These are phyloP conservation scores for Lactifluus volemus DNA, from an alignment of 768 basidiomycete genomes.

Conservation along the genomic window DNA sequence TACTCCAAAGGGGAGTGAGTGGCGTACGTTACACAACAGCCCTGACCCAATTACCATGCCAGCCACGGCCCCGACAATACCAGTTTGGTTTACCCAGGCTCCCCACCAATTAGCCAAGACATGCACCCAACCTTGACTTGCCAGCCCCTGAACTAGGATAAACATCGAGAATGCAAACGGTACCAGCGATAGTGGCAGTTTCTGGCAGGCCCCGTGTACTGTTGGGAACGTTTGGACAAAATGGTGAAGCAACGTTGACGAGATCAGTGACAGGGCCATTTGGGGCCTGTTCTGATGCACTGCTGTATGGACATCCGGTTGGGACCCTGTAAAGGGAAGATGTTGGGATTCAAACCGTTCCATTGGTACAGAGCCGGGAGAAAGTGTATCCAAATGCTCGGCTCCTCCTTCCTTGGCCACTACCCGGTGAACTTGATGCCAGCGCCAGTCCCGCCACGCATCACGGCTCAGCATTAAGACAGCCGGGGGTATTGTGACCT, in stretches of 20 bases:
- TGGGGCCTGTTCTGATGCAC: conserved; percentile 1
- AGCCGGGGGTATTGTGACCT: conserved; percentile 77
- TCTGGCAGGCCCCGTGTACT: conserved; percentile 50
- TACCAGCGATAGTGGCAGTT: conserved; percentile 72
- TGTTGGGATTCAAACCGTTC: conserved; percentile 5
- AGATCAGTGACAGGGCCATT: conserved; percentile 4
- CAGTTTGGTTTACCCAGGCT: conserved; percentile 33
- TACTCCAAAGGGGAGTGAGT: background rate
- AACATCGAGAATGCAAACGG: conserved; percentile 95
- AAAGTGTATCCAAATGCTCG: background rate
- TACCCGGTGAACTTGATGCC: background rate
- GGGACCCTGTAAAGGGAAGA: background rate
- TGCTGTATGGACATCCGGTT: background rate
- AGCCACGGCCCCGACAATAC: conserved; percentile 31
- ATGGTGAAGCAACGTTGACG: conserved; percentile 20
- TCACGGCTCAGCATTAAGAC: conserved; percentile 64
- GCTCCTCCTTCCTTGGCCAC: background rate
- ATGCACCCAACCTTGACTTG: conserved; percentile 79
- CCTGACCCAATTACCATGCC: conserved; percentile 64
- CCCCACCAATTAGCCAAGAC: conserved; percentile 68
- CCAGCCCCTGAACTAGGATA: conserved; percentile 81
- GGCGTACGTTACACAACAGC: conserved; percentile 56
- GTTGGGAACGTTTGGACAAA: conserved; percentile 50
- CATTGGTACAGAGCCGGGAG: background rate
- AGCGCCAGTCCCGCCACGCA: conserved; percentile 30